Evolutionary conservation across 805 yeast genomes (phyloP).

Genomic region (Hagleromyces aurorensis): DNA sequence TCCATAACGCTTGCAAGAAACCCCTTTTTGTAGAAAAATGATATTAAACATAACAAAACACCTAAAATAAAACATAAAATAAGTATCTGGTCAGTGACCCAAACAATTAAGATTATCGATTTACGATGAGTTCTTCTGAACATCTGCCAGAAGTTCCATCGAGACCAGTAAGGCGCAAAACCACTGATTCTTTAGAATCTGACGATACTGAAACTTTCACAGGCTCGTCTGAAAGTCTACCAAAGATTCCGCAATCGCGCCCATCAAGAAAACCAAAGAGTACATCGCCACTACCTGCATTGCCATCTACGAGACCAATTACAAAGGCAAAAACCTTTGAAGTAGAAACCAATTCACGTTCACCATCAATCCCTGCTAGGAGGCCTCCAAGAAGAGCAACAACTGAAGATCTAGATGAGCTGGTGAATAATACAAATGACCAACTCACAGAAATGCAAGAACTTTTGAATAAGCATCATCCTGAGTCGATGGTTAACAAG

Average conservation of each 20-base stretch:
- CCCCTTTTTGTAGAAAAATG: too few relatives aligned
- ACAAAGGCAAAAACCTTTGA: slow-evolving; percentile 5
- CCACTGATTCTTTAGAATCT: not conserved
- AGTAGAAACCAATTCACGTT: slow-evolving; percentile 1
- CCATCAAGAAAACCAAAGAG: slow-evolving; percentile 9
- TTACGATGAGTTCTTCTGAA: slow-evolving; percentile 13
- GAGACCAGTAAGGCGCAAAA: slow-evolving; percentile 19
- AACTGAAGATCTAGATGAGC: slow-evolving; percentile 8
- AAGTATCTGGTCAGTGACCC: too few relatives aligned
- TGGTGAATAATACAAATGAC: slow-evolving; percentile 9
- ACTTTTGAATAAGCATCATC: slow-evolving; percentile 3
- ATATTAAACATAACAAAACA: too few relatives aligned
- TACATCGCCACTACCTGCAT: slow-evolving; percentile 6
- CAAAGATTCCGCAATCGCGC: slow-evolving; percentile 17
- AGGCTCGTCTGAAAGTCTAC: slow-evolving; percentile 6
- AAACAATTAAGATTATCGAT: too few relatives aligned
- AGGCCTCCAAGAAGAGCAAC: slow-evolving; percentile 8
- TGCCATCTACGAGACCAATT: slow-evolving; percentile 8
- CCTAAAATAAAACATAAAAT: too few relatives aligned
- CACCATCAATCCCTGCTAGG: slow-evolving; percentile 7
- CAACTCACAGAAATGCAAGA: slow-evolving; percentile 12
- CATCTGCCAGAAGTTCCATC: slow-evolving; percentile 26
- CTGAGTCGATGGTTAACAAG: too few relatives aligned
- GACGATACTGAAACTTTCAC: slow-evolving; percentile 1
- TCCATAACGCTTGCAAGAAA: too few relatives aligned